Evolutionary conservation across 352 stramenopile species (phyloP), one percentile per base, ranked within the genome.

Genomic region (Sclerospora graminicola): DNA sequence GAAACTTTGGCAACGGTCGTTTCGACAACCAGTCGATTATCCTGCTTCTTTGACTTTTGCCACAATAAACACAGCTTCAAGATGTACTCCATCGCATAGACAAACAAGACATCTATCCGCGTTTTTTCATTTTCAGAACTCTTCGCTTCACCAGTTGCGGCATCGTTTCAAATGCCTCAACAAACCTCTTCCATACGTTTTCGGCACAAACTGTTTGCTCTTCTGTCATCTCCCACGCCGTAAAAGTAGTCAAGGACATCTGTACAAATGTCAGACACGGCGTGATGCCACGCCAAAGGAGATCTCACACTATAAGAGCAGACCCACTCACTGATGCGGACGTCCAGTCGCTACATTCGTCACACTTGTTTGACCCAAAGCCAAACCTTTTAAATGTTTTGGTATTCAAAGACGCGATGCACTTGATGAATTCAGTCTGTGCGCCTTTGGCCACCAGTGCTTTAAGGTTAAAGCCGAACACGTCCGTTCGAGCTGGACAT

Each of bases 381-480:
- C 42, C 45, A 0, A 50, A 29, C 20, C 73, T 51, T 34, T 81
- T 81, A 23, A 77, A 20, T 7, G 79, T 51, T 8, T 33, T 56
- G 31, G 75, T 73, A 31, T 69, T 70, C 5, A 63, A 58, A 20
- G 61, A 44, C 0, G 48, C 50, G 5, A 82, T 29, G 2, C 66
- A 63, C 42, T 82, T 79, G 2, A 63, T 38, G 38, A 84, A 84
- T 35, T 70, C 60, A 0, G 63, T 63, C n/a, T 72, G 57, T 3
- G 59, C 42, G 20, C 58, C 73, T 53, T 69, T 72, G 0, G 66
- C 57, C 11, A 80, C 51, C 5, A 82, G 41, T 8, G 35, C 62
- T 18, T 56, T n/a, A n/a, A n/a, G n/a, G n/a, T 50, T 9, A 76
- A 40, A 1, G 57, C 51, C n/a, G 23, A 45, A 8, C 41, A 54